Conservation (phyloP, 805 yeast species). For the Metschnikowia shivogae region DNA sequence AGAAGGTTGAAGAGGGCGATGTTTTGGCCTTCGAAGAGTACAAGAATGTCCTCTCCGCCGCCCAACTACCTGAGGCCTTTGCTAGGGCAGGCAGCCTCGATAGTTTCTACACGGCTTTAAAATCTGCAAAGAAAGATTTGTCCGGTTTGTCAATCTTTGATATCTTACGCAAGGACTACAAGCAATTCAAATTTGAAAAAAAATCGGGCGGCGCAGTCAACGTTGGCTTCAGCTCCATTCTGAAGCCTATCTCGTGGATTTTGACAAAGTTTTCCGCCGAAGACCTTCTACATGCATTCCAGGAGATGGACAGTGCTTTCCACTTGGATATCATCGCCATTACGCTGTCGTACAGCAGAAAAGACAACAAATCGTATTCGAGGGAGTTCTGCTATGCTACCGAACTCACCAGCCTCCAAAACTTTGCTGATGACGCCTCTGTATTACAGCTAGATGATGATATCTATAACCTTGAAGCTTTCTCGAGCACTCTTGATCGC, state of each 20-base stretch:
- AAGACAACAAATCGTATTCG: constrained; percentile 28
- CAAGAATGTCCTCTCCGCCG: constrained; percentile 15
- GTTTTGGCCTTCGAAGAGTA: constrained; percentile 40
- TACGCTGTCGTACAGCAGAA: constrained; percentile 38
- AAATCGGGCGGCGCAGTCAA: constrained; percentile 21
- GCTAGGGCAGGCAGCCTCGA: neutral
- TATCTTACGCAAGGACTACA: constrained; percentile 78
- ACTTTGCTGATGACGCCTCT: constrained; percentile 19
- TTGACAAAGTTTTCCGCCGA: constrained; percentile 20
- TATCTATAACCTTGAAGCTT: constrained; percentile 20
- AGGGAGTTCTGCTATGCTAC: constrained; percentile 33
- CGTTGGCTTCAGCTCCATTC: constrained; percentile 77
- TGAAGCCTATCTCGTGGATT: constrained; percentile 59
- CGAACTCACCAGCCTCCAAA: constrained; percentile 12
- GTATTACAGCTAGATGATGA: constrained; percentile 24
- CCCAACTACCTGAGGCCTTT: constrained; percentile 13
- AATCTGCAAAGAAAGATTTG: constrained; percentile 60
- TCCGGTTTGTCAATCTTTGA: constrained; percentile 57
- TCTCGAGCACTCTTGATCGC: constrained; percentile 13
- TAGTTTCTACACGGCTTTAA: constrained; percentile 23
- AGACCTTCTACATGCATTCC: constrained; percentile 24
- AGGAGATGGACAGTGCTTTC: constrained; percentile 17
- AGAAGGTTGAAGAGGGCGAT: constrained; percentile 63
- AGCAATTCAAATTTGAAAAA: constrained; percentile 49
- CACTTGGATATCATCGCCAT: constrained; percentile 31